Evolutionary conservation across 345 rosid genomes (phyloP), one percentile per base, ranked within the genome.

Genomic region (Abelmoschus esculentus): DNA sequence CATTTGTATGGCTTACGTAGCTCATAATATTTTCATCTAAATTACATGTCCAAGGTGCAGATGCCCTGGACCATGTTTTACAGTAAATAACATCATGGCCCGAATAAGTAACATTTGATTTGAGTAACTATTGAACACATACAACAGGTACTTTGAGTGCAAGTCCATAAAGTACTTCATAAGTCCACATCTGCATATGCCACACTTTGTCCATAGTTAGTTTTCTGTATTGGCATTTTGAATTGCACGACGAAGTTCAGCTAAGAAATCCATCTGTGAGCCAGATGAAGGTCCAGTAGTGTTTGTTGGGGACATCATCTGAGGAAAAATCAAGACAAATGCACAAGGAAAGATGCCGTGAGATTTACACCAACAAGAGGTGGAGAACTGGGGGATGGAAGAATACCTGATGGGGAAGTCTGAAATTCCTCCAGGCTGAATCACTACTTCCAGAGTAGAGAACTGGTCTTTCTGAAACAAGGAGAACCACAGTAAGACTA

Each of bases 371-470:
- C 56, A 65, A 1, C 38, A 32, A 19, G 57, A 65, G 29, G 32
- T 1, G 44, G 62, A 32, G 52, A 14, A 61, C 15, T 10, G 18
- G 42, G 38, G 38, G 13, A 44, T 5, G 50, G 49, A 13, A 28
- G 13, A 63, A 76, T 4, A 86, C 93, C 93, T 88, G 88, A 81
- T 88, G 89, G 57, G 90, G 90, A 77, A 82, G 88, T 55, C 74
- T 85, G 55, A 80, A 11, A 19, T 77, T 80, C 68, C 85, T 83
- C 87, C 86, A 83, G 26, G 82, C 81, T 7, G 90, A 70, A 36
- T 80, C 73, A 59, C 67, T 74, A 73, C 85, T 79, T 72, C 87
- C 88, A 4, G 89, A 68, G 76, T 80, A 83, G 78, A 85, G 55
- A 61, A 83, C 84, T 10, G 93, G 90, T 73, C 83, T 86, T 70